These are phyloP conservation scores for Trichoderma semiorbis DNA, from an alignment of 2,329 filamentous ascomycete genomes.

Conservation along the genomic window DNA sequence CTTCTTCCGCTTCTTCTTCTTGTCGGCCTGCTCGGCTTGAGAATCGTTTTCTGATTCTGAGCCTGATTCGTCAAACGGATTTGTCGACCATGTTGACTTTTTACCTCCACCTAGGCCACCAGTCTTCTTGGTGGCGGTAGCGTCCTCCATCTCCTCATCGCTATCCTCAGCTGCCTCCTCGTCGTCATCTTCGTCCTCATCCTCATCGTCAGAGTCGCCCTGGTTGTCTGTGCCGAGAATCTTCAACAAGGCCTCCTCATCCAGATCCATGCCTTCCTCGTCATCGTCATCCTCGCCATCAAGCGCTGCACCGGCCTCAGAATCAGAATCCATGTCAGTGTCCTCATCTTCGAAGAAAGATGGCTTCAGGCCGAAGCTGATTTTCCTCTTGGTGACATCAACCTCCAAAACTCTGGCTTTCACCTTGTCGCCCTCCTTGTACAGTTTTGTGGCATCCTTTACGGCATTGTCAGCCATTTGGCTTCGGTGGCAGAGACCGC, in stretches of 20 bases:
- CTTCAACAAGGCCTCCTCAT: constrained; percentile 40
- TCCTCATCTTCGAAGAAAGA: constrained; percentile 73
- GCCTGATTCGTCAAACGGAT: constrained; percentile 60
- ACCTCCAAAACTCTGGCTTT: constrained; percentile 86
- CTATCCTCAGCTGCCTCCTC: constrained; percentile 39
- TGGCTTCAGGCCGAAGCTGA: constrained; percentile 89
- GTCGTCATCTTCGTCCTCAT: constrained; percentile 29
- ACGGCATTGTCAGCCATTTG: constrained; percentile 85
- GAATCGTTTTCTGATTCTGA: constrained; percentile 43
- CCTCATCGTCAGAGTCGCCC: constrained; percentile 37
- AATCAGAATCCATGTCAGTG: constrained; percentile 47
- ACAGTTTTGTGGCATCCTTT: constrained; percentile 82
- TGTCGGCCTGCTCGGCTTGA: constrained; percentile 36
- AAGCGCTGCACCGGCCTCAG: constrained; percentile 45
- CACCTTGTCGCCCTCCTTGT: constrained; percentile 85
- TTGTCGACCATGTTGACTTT: constrained; percentile 86
- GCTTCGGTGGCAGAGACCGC: constrained; percentile 86
- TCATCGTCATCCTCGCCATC: constrained; percentile 46
- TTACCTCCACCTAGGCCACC: constrained; percentile 52
- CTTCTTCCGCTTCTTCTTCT: constrained; percentile 64
- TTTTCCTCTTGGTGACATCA: constrained; percentile 68
- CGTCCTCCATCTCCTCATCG: constrained; percentile 38
- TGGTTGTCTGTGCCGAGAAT: constrained; percentile 47
- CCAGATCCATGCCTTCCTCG: constrained; percentile 49
- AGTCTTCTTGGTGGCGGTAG: constrained; percentile 33